phyloP scores from a whole-genome alignment of 257 asterid species.

The Jaltomata sinuosa region DNA sequence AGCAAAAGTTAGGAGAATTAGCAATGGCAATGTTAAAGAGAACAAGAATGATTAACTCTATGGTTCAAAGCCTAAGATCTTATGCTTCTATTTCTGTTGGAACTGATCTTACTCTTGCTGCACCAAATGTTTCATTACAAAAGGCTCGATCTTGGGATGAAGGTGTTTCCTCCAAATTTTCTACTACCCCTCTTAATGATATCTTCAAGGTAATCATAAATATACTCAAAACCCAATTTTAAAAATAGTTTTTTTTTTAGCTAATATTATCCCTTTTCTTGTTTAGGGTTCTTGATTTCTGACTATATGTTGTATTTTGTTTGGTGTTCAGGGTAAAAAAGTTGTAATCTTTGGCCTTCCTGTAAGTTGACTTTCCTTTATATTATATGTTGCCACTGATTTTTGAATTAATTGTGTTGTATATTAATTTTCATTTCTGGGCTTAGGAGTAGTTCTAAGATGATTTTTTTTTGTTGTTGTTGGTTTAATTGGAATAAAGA shows the following conservation, averaged over 20 bases:
- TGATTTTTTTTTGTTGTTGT: background rate
- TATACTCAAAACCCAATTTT: background rate
- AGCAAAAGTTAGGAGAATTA: background rate
- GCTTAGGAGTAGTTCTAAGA: background rate
- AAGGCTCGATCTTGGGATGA: conserved; percentile 95
- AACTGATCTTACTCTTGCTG: conserved; percentile 54
- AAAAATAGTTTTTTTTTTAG: background rate
- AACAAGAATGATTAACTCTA: conserved; percentile 31
- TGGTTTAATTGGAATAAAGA: background rate
- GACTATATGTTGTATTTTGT: background rate
- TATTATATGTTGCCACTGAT: background rate
- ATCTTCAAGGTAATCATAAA: conserved; percentile 56
- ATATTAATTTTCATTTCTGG: background rate
- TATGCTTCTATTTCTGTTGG: conserved; percentile 85
- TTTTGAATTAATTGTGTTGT: background rate
- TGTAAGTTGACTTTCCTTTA: conserved; percentile 30
- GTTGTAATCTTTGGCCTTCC: conserved; percentile 96
- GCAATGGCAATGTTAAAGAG: conserved; percentile 50
- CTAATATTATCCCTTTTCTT: background rate
- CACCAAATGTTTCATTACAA: conserved; percentile 72
- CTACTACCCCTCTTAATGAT: conserved; percentile 61
- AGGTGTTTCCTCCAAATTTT: conserved; percentile 82
- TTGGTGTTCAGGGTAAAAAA: conserved; percentile 69
- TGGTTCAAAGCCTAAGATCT: conserved; percentile 34
- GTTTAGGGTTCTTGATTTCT: conserved; percentile 10